Percentiles rank a stretch among this genome's conserved stretches.
phyloP scores from a whole-genome alignment of 257 asterid genomes.

The Eustoma russellianum region DNA sequence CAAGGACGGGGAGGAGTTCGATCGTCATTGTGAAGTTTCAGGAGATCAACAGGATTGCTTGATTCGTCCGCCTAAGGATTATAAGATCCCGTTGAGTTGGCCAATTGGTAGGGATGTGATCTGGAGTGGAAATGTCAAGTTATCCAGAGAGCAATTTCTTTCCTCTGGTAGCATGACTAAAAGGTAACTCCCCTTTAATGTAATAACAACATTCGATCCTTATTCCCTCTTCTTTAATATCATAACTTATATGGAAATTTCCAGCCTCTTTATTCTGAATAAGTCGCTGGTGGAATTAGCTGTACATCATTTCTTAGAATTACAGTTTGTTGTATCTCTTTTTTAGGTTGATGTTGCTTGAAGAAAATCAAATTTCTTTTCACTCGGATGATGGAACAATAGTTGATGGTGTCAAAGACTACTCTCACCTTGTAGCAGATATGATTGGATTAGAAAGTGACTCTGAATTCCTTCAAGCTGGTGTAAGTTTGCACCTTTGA shows the following conservation, averaged over 20 bases:
- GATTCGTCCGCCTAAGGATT: slow-evolving; percentile 92
- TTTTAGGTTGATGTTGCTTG: slow-evolving; percentile 90
- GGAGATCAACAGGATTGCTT: slow-evolving; percentile 49
- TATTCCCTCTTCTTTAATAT: slow-evolving; percentile 9
- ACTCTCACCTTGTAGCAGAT: slow-evolving; percentile 83
- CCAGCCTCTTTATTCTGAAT: not conserved
- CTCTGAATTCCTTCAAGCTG: slow-evolving; percentile 63
- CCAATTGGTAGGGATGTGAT: slow-evolving; percentile 87
- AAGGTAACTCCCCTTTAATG: slow-evolving; percentile 43
- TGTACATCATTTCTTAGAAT: slow-evolving; percentile 3
- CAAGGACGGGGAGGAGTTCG: slow-evolving; percentile 82
- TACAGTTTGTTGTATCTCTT: slow-evolving; percentile 13
- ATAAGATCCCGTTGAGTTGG: slow-evolving; percentile 90
- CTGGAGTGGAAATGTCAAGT: slow-evolving; percentile 90
- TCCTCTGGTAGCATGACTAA: slow-evolving; percentile 99
- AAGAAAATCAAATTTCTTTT: slow-evolving; percentile 94
- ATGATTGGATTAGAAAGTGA: slow-evolving; percentile 92
- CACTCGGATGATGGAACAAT: slow-evolving; percentile 74
- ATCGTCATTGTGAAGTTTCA: slow-evolving; percentile 79
- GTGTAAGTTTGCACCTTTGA: slow-evolving; percentile 47
- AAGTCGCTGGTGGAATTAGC: not conserved
- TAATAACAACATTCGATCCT: no score
- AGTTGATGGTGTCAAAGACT: slow-evolving; percentile 80
- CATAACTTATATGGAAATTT: not conserved
- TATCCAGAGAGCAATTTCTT: slow-evolving; percentile 93